Percentiles rank a stretch among this genome's conserved stretches.
Evolutionary conservation across 306 rosid genomes (phyloP).

Genomic region (Gastrolobium bilobum): DNA sequence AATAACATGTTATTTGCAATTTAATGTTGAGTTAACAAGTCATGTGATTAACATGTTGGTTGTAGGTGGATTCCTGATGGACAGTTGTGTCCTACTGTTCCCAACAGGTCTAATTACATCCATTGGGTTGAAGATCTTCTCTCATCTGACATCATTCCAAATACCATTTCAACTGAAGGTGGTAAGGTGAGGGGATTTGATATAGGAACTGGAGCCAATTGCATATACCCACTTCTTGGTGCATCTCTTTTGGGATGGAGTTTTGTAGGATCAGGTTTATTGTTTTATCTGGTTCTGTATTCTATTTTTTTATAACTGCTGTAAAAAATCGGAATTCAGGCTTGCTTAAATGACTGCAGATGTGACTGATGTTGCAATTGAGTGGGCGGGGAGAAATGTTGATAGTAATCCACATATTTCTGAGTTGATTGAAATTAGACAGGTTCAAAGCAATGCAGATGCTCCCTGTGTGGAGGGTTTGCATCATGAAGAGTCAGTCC

Average conservation of each 20-base stretch:
- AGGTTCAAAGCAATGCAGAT: slow-evolving; percentile 57
- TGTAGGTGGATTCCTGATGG: slow-evolving; percentile 98
- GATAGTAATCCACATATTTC: slow-evolving; percentile 71
- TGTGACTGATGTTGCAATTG: slow-evolving; percentile 83
- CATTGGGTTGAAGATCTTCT: slow-evolving; percentile 91
- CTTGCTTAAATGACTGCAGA: slow-evolving; percentile 61
- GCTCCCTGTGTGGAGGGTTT: slow-evolving; percentile 46
- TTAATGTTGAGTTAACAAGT: slow-evolving; percentile 9
- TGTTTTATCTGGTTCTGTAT: not conserved
- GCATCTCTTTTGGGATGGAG: slow-evolving; percentile 87
- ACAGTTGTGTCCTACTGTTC: slow-evolving; percentile 92
- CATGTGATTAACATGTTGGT: slow-evolving; percentile 16
- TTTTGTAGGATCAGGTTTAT: slow-evolving; percentile 90
- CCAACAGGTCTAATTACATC: slow-evolving; percentile 91
- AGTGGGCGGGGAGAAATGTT: slow-evolving; percentile 86
- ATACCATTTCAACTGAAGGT: slow-evolving; percentile 33
- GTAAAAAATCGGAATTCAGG: slow-evolving; percentile 3
- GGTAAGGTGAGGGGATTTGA: slow-evolving; percentile 82
- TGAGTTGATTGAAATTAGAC: slow-evolving; percentile 81
- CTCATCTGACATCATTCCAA: slow-evolving; percentile 66
- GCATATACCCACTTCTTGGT: slow-evolving; percentile 96
- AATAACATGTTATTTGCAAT: too few species aligned
- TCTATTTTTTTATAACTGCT: slow-evolving; percentile 26
- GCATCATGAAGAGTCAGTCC: slow-evolving; percentile 35
- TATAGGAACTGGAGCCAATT: slow-evolving; percentile 94